Evolutionary conservation across 2,329 filamentous ascomycete genomes (phyloP).

Genomic region (Alternaria brassicae): DNA sequence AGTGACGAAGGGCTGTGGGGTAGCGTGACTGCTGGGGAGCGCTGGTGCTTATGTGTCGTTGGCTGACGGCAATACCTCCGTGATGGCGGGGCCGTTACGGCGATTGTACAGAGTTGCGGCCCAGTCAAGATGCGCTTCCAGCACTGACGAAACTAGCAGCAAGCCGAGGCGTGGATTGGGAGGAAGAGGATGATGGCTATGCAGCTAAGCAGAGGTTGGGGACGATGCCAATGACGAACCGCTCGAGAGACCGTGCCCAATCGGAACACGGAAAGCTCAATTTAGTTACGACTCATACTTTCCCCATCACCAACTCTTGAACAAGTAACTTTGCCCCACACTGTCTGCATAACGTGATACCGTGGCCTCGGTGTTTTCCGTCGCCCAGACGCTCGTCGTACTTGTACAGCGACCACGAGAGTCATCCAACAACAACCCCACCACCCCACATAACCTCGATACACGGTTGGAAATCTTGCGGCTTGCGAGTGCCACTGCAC

Average conservation of each 20-base stretch:
- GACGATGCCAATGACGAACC: conserved; percentile 34
- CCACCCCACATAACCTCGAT: conserved; percentile 25
- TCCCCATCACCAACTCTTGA: background rate
- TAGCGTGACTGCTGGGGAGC: conserved; percentile 11
- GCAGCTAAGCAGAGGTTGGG: conserved; percentile 40
- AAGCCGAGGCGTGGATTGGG: conserved; percentile 6
- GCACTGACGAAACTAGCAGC: background rate
- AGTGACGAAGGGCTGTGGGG: conserved; percentile 51
- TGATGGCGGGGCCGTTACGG: background rate
- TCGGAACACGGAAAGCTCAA: conserved; percentile 17
- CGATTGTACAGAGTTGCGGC: background rate
- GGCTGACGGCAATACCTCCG: background rate
- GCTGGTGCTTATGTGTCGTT: conserved; percentile 2
- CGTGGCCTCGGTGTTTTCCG: background rate
- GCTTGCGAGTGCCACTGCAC: background rate
- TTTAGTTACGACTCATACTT: conserved; percentile 15
- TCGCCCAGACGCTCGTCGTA: too few species aligned
- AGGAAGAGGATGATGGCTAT: background rate
- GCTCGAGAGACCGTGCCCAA: conserved; percentile 17
- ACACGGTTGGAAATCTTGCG: conserved; percentile 8
- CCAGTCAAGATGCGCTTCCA: background rate
- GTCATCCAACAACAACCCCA: conserved; percentile 20
- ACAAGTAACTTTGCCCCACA: conserved; percentile 9
- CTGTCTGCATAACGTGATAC: background rate
- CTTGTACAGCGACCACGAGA: background rate